Evolutionary conservation across 2,329 filamentous ascomycete species (phyloP), one percentile per base, ranked within the genome.

Genomic region (Trichophyton simii): DNA sequence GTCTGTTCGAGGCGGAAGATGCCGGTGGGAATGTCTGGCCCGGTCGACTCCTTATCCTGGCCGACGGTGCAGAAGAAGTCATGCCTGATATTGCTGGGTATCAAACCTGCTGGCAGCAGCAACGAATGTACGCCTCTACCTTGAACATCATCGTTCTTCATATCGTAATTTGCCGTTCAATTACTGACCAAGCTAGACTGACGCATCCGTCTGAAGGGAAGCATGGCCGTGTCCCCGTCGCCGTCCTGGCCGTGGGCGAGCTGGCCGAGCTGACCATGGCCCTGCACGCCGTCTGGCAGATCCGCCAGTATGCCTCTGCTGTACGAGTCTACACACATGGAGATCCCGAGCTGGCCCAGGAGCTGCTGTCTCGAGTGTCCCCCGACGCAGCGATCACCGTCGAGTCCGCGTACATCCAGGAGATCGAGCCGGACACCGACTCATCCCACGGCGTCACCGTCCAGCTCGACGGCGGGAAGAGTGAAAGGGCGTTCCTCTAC

Each of bases 1-100:
- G 44, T 18, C 5, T 48, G 9, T 79, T 78, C 62, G 68, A 75
- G 62, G 70, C 72, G 7, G 66, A 63, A 2, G 82, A 83, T 63
- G 71, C 68, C 0, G 38, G 71, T 0, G 80, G 79, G 0, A 66
- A 69, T 1, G 67, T 66, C 0, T 85, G 78, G 66, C 65, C 69
- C 8, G 82, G 82, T 0, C 74, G 74, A 57, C 85, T 82, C 62
- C 60, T 87, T 1, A 77, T 83, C 0, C 69, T 87, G 0, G 83
- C 81, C 0, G 82, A 73, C 0, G 83, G 84, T 0, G 74, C 81
- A 0, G 69, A 67, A 20, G 83, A 86, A 64, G 65, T 81, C 0
- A 67, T 79, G 36, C 79, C 79, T 0, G 73, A 78, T 15, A 79
- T 84, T 1, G 67, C 74, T 1, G 83, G 83, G 0, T 86, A 82